Conservation (phyloP, 2,329 filamentous ascomycete species). For the Calonectria hawksworthii region DNA sequence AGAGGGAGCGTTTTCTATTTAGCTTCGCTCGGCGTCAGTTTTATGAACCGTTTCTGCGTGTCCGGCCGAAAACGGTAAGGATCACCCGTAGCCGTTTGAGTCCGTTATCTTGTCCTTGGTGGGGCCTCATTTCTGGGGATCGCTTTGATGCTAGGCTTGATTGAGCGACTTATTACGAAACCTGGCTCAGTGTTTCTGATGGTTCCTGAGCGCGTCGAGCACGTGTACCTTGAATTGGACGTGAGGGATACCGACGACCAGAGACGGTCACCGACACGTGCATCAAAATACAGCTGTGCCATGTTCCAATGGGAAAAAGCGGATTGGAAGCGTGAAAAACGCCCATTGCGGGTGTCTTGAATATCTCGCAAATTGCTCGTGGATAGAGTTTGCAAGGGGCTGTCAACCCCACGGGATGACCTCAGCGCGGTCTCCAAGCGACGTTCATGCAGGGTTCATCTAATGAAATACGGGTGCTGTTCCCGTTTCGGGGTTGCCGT, state of each 20-base stretch:
- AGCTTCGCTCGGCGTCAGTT: not conserved
- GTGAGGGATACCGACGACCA: not conserved
- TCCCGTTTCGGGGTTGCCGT: not conserved
- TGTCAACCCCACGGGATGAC: constrained; percentile 9
- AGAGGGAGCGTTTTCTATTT: not conserved
- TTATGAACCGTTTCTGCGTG: constrained; percentile 1
- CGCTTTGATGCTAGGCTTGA: constrained; percentile 2
- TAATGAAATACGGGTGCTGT: constrained; percentile 1
- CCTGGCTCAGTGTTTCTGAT: not conserved
- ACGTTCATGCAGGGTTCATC: not conserved
- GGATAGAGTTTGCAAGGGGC: constrained; percentile 3
- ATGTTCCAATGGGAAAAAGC: not conserved
- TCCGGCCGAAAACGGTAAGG: not conserved
- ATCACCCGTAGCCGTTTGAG: not conserved
- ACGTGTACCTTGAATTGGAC: not conserved
- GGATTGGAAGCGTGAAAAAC: not conserved
- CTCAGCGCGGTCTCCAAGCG: constrained; percentile 1
- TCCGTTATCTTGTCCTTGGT: constrained; percentile 5
- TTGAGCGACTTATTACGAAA: constrained; percentile 1
- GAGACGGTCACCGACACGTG: not conserved
- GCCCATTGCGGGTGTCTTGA: not conserved
- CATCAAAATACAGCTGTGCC: not conserved
- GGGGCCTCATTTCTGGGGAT: constrained; percentile 11
- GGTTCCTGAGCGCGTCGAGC: not conserved
- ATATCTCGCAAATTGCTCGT: not conserved